A percentile compares a stretch with the other conserved stretches of the same genome.
Evolutionary conservation across 306 rosid species (phyloP).

Genomic region (Benincasa hispida): DNA sequence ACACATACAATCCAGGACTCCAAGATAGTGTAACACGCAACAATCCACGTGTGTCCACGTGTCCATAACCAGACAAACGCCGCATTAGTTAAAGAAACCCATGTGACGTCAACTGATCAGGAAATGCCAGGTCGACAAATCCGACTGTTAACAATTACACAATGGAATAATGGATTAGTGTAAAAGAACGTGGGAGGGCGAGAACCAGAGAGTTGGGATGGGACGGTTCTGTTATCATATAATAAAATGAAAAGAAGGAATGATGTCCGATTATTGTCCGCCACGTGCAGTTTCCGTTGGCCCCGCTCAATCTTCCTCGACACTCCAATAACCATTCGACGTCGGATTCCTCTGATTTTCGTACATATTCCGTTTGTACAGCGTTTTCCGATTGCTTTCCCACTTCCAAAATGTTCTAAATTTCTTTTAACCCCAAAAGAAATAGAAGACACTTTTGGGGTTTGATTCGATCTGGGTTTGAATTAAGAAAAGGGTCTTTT

Average conservation of each 20-base stretch:
- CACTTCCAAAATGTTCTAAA: background rate
- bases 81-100: no score
- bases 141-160: background rate
- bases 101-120: no score
- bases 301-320: slow-evolving; percentile 2
- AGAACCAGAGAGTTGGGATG: background rate
- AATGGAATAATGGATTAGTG: background rate
- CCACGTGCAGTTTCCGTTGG: slow-evolving; percentile 11
- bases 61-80: no score
- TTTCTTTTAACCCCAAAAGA: no score
- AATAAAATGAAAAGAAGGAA: no score
- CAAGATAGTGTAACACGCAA: no score
- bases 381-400: background rate
- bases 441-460: slow-evolving; percentile 10
- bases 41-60: no score
- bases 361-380: background rate
- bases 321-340: background rate
- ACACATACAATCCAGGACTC: no score
- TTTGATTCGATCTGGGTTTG: slow-evolving; percentile 19
- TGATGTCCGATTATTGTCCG: background rate
- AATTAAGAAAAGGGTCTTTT: background rate
- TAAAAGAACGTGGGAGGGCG: background rate
- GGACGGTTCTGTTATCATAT: background rate
- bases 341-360: background rate
- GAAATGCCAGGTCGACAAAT: background rate